Evolutionary conservation across 306 rosid species (phyloP).

Genomic region (Medicago ruthenica): DNA sequence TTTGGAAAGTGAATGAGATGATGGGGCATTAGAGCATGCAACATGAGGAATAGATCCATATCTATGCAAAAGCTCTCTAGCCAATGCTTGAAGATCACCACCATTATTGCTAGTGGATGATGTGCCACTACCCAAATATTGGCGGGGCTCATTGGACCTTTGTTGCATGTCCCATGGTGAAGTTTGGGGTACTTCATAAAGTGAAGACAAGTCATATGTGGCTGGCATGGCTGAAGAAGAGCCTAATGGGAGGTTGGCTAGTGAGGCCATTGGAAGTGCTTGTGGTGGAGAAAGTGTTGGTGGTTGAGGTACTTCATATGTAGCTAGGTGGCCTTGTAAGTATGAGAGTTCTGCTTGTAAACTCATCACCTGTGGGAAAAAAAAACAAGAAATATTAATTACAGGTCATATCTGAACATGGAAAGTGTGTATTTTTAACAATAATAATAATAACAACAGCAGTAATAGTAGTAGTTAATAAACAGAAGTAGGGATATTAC

Average conservation of each 20-base stretch:
- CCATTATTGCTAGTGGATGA: conserved; percentile 32
- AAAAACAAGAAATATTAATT: background rate
- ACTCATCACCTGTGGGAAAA: conserved; percentile 62
- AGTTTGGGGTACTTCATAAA: conserved; percentile 57
- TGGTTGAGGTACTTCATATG: conserved; percentile 75
- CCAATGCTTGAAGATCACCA: conserved; percentile 81
- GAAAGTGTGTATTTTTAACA: background rate
- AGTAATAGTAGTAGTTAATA: no score
- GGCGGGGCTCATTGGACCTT: conserved; percentile 59
- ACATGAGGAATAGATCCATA: conserved; percentile 44
- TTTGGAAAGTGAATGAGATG: conserved; percentile 61
- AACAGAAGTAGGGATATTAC: no score
- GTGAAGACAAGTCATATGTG: conserved; percentile 77
- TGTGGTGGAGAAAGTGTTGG: conserved; percentile 57
- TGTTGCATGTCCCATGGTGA: conserved; percentile 72
- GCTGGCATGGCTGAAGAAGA: conserved; percentile 50
- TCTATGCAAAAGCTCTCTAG: conserved; percentile 69
- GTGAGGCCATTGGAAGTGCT: conserved; percentile 49
- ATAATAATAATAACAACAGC: no score
- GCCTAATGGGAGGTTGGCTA: conserved; percentile 61
- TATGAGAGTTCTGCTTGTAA: conserved; percentile 90
- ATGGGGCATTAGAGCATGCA: conserved; percentile 19
- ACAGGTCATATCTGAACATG: background rate
- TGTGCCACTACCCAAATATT: conserved; percentile 47
- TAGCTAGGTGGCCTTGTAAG: conserved; percentile 79